phyloP scores from a whole-genome alignment of 1,284 basidiomycete genomes.

The Vanrija humicola region DNA sequence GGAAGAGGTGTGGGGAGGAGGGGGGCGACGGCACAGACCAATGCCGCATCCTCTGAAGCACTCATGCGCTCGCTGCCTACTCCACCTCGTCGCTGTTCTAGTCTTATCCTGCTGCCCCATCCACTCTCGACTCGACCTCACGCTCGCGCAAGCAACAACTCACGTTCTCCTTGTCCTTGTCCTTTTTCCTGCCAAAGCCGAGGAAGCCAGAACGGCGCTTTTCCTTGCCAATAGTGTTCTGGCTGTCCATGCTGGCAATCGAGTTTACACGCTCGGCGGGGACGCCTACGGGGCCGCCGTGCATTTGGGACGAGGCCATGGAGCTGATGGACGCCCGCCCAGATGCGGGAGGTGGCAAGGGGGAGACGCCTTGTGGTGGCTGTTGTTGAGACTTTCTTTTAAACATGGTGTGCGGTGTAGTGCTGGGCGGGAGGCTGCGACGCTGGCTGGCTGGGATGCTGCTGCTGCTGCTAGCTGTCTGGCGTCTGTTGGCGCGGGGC shows the following conservation, averaged over 20 bases:
- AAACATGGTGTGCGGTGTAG: conserved; percentile 6
- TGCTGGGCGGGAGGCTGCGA: no score
- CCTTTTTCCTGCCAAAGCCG: conserved; percentile 18
- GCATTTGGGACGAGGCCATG: conserved; percentile 4
- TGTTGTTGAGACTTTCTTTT: conserved; percentile 9
- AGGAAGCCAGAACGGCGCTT: conserved; percentile 19
- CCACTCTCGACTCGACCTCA: background rate
- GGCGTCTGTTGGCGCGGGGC: no score
- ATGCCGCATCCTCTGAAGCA: no score
- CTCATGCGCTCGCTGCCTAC: no score
- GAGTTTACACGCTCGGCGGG: conserved; percentile 7
- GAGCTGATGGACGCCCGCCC: conserved; percentile 12
- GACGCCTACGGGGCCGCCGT: background rate
- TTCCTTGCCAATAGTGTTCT: conserved; percentile 3
- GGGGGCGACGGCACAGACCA: background rate
- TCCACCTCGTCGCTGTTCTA: no score
- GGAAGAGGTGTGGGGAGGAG: background rate
- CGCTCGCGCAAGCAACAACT: background rate
- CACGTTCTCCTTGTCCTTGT: conserved; percentile 7
- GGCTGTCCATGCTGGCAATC: conserved; percentile 6
- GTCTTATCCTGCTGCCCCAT: background rate
- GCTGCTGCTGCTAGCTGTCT: no score
- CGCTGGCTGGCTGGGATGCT: no score
- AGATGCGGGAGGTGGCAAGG: conserved; percentile 2
- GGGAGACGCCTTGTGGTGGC: background rate